A percentile compares a stretch with the other conserved stretches of the same genome.
These are phyloP conservation scores for Pelagomonas calceolata DNA, from an alignment of 108 stramenopile species.

Conservation along the genomic window DNA sequence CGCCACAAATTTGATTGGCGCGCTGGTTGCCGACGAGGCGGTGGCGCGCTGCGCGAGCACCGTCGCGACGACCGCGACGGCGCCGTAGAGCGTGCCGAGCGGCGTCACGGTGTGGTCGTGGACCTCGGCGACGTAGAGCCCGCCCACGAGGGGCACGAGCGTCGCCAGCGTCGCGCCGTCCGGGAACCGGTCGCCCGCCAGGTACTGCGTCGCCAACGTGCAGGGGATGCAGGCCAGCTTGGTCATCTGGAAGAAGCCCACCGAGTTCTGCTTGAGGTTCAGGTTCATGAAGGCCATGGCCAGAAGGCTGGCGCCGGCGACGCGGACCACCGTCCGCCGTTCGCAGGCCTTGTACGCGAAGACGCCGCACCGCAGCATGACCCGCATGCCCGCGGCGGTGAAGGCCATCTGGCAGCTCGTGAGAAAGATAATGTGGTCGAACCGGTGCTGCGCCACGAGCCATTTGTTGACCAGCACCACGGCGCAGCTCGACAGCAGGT, in stretches of 20 bases:
- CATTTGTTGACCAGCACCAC: slow-evolving; percentile 31
- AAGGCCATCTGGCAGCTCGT: slow-evolving; percentile 21
- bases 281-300: slow-evolving; percentile 28
- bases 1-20: too few relatives aligned
- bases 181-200: neutral
- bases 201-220: slow-evolving; percentile 9
- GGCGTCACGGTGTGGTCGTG: slow-evolving; percentile 12
- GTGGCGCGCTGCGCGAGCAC: slow-evolving; percentile 20
- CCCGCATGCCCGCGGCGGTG: slow-evolving; percentile 16
- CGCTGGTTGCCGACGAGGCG: slow-evolving; percentile 17
- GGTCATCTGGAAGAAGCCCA: slow-evolving; percentile 27
- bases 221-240: slow-evolving; percentile 25
- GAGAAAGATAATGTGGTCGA: slow-evolving; percentile 21
- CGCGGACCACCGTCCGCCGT: neutral
- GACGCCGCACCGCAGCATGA: slow-evolving; percentile 5
- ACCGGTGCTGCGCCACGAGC: slow-evolving; percentile 10
- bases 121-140: slow-evolving; percentile 17
- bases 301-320: slow-evolving; percentile 14
- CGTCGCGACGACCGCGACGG: slow-evolving; percentile 13
- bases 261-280: slow-evolving; percentile 21
- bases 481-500: too few relatives aligned
- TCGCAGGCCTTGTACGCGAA: slow-evolving; percentile 14
- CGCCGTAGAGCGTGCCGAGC: slow-evolving; percentile 11
- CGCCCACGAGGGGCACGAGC: slow-evolving; percentile 15
- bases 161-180: slow-evolving; percentile 4